Evolutionary conservation across 345 rosid species (phyloP), one percentile per base, ranked within the genome.

Genomic region (Salix udensis): DNA sequence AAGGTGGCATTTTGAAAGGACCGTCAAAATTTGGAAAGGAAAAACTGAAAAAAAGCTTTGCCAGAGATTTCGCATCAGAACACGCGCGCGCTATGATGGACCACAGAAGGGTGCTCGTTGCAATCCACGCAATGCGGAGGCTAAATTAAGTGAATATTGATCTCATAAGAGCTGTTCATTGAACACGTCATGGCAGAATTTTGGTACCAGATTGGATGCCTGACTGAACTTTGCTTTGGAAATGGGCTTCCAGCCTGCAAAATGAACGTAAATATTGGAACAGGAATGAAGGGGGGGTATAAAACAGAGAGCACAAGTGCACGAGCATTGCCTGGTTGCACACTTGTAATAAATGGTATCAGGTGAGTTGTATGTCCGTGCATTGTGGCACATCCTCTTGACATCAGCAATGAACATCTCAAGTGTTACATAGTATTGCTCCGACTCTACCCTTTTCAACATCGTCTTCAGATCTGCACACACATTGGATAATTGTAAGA

Each of bases 371-470:
- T 94, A 96, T 19, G 93, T 87, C 65, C 96, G 89, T 67, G 97
- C 96, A 81, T 96, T 94, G 39, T 86, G 83, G 83, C 92, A 94
- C 98, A 96, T 96, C 81, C 98, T 83, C 89, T 90, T 96, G 74
- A 81, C 98, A 81, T 96, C 99, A 15, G 97, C 96, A 36, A 91
- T 81, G 83, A 96, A 96, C 99, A 94, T 96, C 82, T 96, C 99
- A 18, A 96, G 81, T 0, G 99, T 96, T 52, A 91, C 93, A 53
- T 96, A 94, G 76, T 91, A 96, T 85, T 89, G 97, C 82, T 94
- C 99, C 1, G 98, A 91, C 76, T 96, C 99, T 61, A 94, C 97
- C 80, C 98, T 88, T 85, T 91, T 96, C 0, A 89, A 82, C 90
- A 94, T 90, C 28, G 97, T 94, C 91, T 88, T 94, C 85, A 94